Evolutionary conservation across 2,329 filamentous ascomycete genomes (phyloP), one percentile per base, ranked within the genome.

Genomic region (Emergomyces africanus): DNA sequence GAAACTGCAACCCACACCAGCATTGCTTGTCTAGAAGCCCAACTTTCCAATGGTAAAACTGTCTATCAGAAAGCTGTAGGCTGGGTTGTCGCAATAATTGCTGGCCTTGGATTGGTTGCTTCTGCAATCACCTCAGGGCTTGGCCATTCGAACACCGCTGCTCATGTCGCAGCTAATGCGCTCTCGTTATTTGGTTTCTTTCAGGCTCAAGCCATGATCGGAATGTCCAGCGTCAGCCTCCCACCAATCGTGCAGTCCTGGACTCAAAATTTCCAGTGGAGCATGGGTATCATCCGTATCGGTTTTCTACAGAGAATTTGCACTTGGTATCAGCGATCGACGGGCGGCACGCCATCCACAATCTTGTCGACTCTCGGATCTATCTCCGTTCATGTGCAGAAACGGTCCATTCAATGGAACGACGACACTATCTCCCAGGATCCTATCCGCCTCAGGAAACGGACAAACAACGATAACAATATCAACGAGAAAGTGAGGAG

Each of bases 191-290:
- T 96, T 70, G 84, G 87, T 62, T 96, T 94, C 75, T 96, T 96
- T 80, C 92, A 97, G 75, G 85, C 89, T 4, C 91, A 96, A 74
- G 91, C 92, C 30, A 90, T 96, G 73, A 80, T 96, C 67, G 91
- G 91, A 63, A 86, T 96, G 74, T 89, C 86, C 58, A 83, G 87
- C 23, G 86, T 96, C 15, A 79, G 81, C 51, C 81, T 96, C 58
- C 92, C 92, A 10, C 92, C 92, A 0, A 88, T 96, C 62, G 92
- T 95, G 58, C 82, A 88, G 68, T 82, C 91, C 0, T 97, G 92
- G 92, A 96, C 91, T 1, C 91, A 96, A 75, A 92, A 96, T 75
- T 96, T 97, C 77, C 88, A 95, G 71, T 97, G 92, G 92, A 95
- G 87, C 69, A 94, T 97, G 89, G 92, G 92, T 66, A 90, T 97